Evolutionary conservation across 139 green algal species (phyloP), one percentile per base, ranked within the genome.

Genomic region (Chlamydomonas applanata): DNA sequence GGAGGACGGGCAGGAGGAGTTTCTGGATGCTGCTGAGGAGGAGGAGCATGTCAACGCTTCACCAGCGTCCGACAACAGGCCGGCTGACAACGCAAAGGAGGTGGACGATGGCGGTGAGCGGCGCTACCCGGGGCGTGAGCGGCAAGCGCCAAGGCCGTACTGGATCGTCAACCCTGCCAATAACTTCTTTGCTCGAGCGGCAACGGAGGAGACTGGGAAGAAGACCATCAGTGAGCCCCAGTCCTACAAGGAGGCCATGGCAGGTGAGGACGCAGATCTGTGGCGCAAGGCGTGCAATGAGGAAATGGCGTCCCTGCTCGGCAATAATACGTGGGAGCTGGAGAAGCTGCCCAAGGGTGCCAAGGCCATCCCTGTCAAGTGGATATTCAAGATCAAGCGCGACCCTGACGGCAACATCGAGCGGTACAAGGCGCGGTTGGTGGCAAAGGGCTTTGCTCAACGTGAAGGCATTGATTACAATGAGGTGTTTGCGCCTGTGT

Each of bases 361-460:
- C 2, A 65, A 44, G 40, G 27, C 69, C 1, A 71, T 88, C 35
- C 73, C 72, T 57, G 22, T 54, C n/a, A 82, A 80, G 35, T 88
- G 83, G 76, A 76, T 85, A 0, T 85, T 68, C 74, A 84, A 82
- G 67, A 30, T 80, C 3, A 88, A 88, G 76, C 34, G 68, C 0
- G 69, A 79, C 30, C 46, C 44, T 1, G 19, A 70, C 36, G 79
- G 79, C 35, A 83, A 75, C 36, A 82, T 88, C 29, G 79, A 81
- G 77, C 60, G 81, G 3, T 88, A 83, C 72, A 91, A 89, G 73
- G 79, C 82, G 5, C 66, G 83, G 3, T 70, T 89, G 16, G 81
- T 91, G 5, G 80, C 76, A 30, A 87, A 87, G 67, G 83, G 83
- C n/a, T 86, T 82, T 35, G 64, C 33, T 14, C 85, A 89, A 52